Conservation (phyloP, 2,329 filamentous ascomycete genomes). For the Exophiala mesophila region DNA sequence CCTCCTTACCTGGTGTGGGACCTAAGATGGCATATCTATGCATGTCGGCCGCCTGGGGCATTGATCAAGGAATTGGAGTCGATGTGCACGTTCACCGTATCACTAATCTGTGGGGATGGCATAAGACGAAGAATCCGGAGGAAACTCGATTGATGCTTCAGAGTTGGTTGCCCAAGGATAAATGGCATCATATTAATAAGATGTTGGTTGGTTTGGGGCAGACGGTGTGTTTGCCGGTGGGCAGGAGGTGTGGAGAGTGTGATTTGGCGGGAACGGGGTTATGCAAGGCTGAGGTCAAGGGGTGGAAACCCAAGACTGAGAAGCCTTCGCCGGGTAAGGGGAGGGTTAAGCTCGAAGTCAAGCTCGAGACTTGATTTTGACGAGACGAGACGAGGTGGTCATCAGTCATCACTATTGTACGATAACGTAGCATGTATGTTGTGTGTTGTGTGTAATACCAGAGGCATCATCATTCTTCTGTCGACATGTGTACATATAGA, state of each 20-base stretch:
- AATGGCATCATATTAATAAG: slow-evolving; percentile 90
- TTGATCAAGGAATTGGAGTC: slow-evolving; percentile 75
- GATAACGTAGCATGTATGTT: too few species aligned
- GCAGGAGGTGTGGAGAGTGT: slow-evolving; percentile 78
- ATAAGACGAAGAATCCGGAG: slow-evolving; percentile 74
- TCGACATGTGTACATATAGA: too few species aligned
- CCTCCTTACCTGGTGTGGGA: slow-evolving; percentile 76
- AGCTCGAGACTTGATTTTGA: slow-evolving; percentile 17
- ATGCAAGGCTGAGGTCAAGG: slow-evolving; percentile 67
- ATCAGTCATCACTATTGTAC: too few species aligned
- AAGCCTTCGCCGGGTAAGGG: slow-evolving; percentile 48
- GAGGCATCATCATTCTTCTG: too few species aligned
- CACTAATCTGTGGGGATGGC: slow-evolving; percentile 91
- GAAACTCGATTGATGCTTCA: slow-evolving; percentile 72
- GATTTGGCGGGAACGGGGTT: slow-evolving; percentile 69
- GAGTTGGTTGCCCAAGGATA: slow-evolving; percentile 75
- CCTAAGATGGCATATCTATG: slow-evolving; percentile 94
- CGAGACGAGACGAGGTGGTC: neutral
- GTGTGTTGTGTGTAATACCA: too few species aligned
- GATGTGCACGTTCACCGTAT: slow-evolving; percentile 95
- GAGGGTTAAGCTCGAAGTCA: slow-evolving; percentile 31
- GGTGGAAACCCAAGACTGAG: slow-evolving; percentile 53
- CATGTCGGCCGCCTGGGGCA: slow-evolving; percentile 69
- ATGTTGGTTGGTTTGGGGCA: slow-evolving; percentile 85
- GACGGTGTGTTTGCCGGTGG: slow-evolving; percentile 76